Conservation (phyloP, 1,139 yeast genomes). For the Candida freyschussii region DNA sequence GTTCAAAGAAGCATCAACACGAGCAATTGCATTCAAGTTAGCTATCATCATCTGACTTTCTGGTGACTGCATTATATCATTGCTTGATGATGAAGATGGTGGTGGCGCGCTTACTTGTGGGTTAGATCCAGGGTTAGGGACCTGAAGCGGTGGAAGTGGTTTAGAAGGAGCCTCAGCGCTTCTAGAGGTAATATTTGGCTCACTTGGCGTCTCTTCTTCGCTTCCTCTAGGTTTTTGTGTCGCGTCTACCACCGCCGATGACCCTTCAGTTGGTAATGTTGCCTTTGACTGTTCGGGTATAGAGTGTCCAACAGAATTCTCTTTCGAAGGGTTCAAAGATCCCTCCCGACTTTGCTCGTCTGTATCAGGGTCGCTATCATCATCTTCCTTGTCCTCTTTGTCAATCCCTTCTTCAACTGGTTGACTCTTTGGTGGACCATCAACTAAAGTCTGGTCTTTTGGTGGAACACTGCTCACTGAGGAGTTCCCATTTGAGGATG, state of each 20-base stretch:
- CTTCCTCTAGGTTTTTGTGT: constrained; percentile 14
- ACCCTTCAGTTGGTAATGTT: background rate
- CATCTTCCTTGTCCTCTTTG: constrained; percentile 5
- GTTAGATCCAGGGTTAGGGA: no score
- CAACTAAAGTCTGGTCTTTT: no score
- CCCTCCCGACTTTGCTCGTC: constrained; percentile 18
- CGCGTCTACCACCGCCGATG: constrained; percentile 10
- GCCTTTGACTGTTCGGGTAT: no score
- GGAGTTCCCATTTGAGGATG: no score
- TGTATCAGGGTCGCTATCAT: constrained; percentile 10
- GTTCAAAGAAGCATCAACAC: constrained; percentile 61
- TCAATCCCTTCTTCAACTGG: constrained; percentile 5
- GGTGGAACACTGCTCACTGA: no score
- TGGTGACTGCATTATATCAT: constrained; percentile 48
- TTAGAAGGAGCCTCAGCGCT: constrained; percentile 2
- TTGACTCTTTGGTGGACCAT: no score
- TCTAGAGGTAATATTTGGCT: no score
- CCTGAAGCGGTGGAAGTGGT: constrained; percentile 8
- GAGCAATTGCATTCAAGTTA: constrained; percentile 77
- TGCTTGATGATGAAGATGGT: constrained; percentile 23
- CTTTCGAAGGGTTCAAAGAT: constrained; percentile 5
- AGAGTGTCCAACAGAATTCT: no score
- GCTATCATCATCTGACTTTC: constrained; percentile 78
- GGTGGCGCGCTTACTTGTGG: constrained; percentile 11
- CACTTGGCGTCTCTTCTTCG: no score